Evolutionary conservation across 2,329 filamentous ascomycete genomes (phyloP), one percentile per base, ranked within the genome.

Genomic region (Coniochaeta prunicola): DNA sequence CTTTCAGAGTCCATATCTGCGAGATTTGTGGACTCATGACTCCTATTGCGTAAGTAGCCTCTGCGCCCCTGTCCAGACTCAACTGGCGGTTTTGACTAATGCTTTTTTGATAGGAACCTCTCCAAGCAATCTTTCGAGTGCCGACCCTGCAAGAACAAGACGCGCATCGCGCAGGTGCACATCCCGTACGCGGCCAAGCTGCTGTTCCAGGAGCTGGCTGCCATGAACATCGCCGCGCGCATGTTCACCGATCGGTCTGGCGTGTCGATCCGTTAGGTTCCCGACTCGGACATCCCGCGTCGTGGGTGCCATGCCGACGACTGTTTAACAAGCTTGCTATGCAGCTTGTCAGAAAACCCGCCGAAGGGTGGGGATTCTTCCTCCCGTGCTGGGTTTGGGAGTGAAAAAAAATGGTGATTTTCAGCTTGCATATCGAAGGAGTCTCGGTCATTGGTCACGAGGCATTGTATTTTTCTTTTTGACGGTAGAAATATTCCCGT

Each of bases 1-100:
- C 94, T 38, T 99, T 97, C 83, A 84, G 92, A 74, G 94, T 99
- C 60, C 94, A 99, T 75, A 89, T 99, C 69, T 99, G 94, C 78
- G 94, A 99, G 76, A 96, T 97, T 69, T 99, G 94, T 74, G 94
- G 94, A 68, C 81, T 99, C 67, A 99, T 99, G 94, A 99, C 93
- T 42, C 94, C 94, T 0, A 94, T 99, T 77, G 94, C 93, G 90
- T 96, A 88, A 85, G 92, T 62, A 62, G 38, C 30, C 36, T 38
- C 9, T n/a, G 19, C 7, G 19, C 36, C n/a, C n/a, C n/a, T n/a
- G n/a, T n/a, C n/a, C n/a, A n/a, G n/a, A n/a, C n/a, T n/a, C n/a
- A n/a, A n/a, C n/a, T n/a, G n/a, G n/a, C n/a, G n/a, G n/a, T n/a
- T n/a, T n/a, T n/a, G n/a, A n/a, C n/a, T 38, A 38, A 38, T 17